Evolutionary conservation across 495 filamentous ascomycete genomes (phyloP).

Genomic region (Parathielavia appendiculata): DNA sequence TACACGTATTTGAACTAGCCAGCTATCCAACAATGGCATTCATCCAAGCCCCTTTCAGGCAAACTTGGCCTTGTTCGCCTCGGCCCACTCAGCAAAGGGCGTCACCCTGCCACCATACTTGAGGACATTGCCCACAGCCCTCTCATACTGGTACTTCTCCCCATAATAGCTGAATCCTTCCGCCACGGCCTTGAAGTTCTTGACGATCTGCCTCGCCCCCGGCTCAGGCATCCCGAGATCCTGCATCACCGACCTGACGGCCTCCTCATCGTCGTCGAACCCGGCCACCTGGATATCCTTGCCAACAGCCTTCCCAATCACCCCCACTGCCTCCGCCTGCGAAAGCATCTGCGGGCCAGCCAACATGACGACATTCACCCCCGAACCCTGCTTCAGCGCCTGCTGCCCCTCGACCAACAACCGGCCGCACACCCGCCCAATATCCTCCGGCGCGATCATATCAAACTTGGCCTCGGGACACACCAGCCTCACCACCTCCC

Average conservation of each 20-base stretch:
- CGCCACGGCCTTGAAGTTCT: neutral
- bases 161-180: neutral
- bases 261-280: neutral
- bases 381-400: too few species aligned
- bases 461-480: conserved; percentile 15
- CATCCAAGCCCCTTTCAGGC: neutral
- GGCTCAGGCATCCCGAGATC: neutral
- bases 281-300: conserved; percentile 5
- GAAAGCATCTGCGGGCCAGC: conserved; percentile 13
- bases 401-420: conserved; percentile 9
- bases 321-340: conserved; percentile 7
- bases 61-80: conserved; percentile 12
- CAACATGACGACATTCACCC: neutral
- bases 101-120: conserved; percentile 10
- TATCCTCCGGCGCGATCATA: conserved; percentile 17
- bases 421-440: conserved; percentile 12
- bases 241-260: neutral
- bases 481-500: conserved; percentile 1
- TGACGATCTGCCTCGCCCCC: neutral
- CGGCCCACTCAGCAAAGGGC: conserved; percentile 8
- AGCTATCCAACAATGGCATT: neutral
- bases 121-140: conserved; percentile 7
- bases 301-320: conserved; percentile 9
- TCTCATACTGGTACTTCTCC: neutral
- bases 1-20: neutral